Base-by-base conservation (phyloP, 2,329 filamentous ascomycete genomes). In the Pseudogymnoascus sp. region DNA sequence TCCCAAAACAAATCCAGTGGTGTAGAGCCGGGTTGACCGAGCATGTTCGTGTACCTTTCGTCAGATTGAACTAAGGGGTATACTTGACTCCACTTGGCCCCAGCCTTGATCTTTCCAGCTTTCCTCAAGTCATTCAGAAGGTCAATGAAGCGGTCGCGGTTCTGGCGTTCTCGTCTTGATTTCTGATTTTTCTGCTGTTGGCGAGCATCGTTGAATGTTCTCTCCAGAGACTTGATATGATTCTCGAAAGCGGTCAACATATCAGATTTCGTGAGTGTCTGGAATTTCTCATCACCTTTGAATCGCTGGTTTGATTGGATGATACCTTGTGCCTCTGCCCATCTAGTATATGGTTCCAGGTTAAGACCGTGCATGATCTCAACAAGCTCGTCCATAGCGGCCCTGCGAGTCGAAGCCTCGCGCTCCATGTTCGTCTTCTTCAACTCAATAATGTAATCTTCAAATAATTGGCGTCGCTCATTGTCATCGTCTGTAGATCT, bases 1-100 rank as follows among this genome's bases (percentile, higher is more conserved):
- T 99, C 95, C 91, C 93, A 97, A 78, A 99, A 97, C 5, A 99
- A 80, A 71, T 97, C 92, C 67, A 96, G 82, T 12, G 95, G 91
- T 3, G 86, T 89, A 3, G 93, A 96, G 63, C 93, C 93, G 64
- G 84, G 77, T 72, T 96, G 91, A 61, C 92, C 93, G 65, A 93
- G 83, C 81, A 96, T 91, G 67, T 86, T 87, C 69, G 81, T 82
- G 76, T 96, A 97, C 68, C 93, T 90, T 59, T 88, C 83, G 71
- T 99, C 95, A 63, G 89, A 80, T 69, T 90, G 84, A 68, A 99
- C 84, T 59, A 88, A 74, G 0, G 89, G 85, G 68, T 89, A 81
- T 66, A 97, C 82, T 64, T 92, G 84, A 75, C 84, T 90, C 95
- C 95, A 99, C 75, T 96, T 97, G 64, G 87, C 88, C 64, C 90